phyloP scores from a whole-genome alignment of 1,139 yeast genomes.

The Pichia sp. region DNA sequence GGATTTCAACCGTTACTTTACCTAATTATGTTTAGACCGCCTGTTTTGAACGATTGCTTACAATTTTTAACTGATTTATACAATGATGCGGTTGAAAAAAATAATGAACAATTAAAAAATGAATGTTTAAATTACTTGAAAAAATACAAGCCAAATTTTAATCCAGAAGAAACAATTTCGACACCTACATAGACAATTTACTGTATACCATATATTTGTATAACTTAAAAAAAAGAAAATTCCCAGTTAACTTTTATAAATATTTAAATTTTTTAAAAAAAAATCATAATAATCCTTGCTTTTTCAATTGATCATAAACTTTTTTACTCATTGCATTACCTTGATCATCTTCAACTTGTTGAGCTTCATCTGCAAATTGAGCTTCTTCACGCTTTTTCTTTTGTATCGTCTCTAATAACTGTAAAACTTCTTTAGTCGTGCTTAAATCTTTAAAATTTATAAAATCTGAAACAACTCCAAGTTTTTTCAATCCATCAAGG shows the following conservation, averaged over 20 bases:
- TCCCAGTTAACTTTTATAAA: too few relatives aligned
- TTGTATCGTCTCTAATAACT: constrained; percentile 46
- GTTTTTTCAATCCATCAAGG: constrained; percentile 61
- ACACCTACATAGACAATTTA: not conserved
- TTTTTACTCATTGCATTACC: constrained; percentile 88
- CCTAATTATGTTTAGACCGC: constrained; percentile 86
- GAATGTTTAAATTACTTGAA: constrained; percentile 49
- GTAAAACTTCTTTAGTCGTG: constrained; percentile 60
- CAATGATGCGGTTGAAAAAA: constrained; percentile 37
- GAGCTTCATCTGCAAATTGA: constrained; percentile 46
- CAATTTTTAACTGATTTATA: constrained; percentile 56
- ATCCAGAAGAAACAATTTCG: not conserved
- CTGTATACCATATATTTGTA: too few relatives aligned
- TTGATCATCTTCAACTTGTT: constrained; percentile 84
- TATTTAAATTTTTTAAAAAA: not conserved
- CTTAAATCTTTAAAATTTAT: constrained; percentile 58
- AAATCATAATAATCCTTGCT: constrained; percentile 50
- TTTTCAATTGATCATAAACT: constrained; percentile 76
- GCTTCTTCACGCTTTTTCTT: constrained; percentile 36
- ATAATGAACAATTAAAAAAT: constrained; percentile 45
- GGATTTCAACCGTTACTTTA: constrained; percentile 81
- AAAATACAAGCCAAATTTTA: constrained; percentile 33
- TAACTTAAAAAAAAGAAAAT: too few relatives aligned
- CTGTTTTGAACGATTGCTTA: constrained; percentile 61
- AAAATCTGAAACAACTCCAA: constrained; percentile 52